Evolutionary conservation across 1,139 yeast genomes (phyloP).

Genomic region (Petasospora rhodanensis): DNA sequence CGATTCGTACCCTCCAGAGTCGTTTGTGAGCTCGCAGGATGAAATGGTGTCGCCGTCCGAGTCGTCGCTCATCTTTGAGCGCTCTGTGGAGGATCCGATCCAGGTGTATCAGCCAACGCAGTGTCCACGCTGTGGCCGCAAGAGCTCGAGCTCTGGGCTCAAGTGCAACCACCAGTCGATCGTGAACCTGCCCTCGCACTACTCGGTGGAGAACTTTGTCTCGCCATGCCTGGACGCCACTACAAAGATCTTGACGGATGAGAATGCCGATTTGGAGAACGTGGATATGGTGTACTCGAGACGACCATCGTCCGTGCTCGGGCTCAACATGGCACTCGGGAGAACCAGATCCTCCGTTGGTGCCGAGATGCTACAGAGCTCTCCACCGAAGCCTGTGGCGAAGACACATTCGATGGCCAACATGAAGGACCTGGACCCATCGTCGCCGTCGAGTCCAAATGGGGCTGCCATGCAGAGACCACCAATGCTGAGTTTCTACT

Average conservation of each 20-base stretch:
- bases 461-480: too few relatives aligned
- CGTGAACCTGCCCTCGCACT: constrained; percentile 39
- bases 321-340: constrained; percentile 34
- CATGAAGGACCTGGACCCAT: constrained; percentile 27
- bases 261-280: constrained; percentile 54
- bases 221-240: constrained; percentile 86
- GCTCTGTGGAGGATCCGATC: constrained; percentile 26
- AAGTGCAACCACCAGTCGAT: constrained; percentile 25
- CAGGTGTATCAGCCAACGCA: constrained; percentile 22
- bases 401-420: constrained; percentile 34
- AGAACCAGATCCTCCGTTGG: constrained; percentile 27
- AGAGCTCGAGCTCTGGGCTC: constrained; percentile 12
- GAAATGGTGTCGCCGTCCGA: constrained; percentile 16
- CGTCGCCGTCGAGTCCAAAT: constrained; percentile 9
- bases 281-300: constrained; percentile 69
- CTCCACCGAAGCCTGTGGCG: constrained; percentile 18
- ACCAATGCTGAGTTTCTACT: constrained; percentile 63
- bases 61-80: constrained; percentile 25
- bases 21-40: constrained; percentile 9
- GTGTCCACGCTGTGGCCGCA: constrained; percentile 25
- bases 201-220: constrained; percentile 62
- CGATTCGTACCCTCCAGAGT: constrained; percentile 18
- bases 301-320: constrained; percentile 56
- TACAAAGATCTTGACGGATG: constrained; percentile 55
- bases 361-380: constrained; percentile 4